Conservation (phyloP, 164 flowering plant genomes). For the Warburgia ugandensis region DNA sequence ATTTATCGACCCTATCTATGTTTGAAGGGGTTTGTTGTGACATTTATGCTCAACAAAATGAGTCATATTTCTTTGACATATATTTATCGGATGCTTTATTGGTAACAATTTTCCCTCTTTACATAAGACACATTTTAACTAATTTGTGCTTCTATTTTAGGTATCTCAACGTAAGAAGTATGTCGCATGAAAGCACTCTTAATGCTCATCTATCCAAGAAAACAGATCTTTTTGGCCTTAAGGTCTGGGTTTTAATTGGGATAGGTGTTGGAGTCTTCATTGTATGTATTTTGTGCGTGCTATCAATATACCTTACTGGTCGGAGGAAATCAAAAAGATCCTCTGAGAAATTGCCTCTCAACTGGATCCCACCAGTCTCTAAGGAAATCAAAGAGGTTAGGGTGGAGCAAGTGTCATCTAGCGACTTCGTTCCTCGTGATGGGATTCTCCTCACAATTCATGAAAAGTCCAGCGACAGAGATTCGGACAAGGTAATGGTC, state of each 20-base stretch:
- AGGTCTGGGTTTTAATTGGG: slow-evolving; percentile 65
- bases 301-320: slow-evolving; percentile 46
- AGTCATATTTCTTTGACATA: not conserved
- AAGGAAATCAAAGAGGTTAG: slow-evolving; percentile 73
- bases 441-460: slow-evolving; percentile 30
- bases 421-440: slow-evolving; percentile 23
- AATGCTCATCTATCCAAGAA: slow-evolving; percentile 42
- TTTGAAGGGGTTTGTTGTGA: too few species aligned
- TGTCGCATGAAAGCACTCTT: slow-evolving; percentile 43
- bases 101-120: not conserved
- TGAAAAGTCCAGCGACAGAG: slow-evolving; percentile 50
- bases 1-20: too few species aligned
- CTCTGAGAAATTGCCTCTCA: slow-evolving; percentile 29
- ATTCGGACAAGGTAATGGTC: slow-evolving; percentile 44
- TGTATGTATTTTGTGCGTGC: slow-evolving; percentile 36
- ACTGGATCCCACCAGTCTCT: slow-evolving; percentile 42
- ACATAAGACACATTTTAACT: not conserved
- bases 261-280: slow-evolving; percentile 45
- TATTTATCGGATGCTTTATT: not conserved
- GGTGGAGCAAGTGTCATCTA: slow-evolving; percentile 48
- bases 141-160: slow-evolving; percentile 10
- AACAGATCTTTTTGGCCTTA: slow-evolving; percentile 42
- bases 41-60: not conserved
- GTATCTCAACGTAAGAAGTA: slow-evolving; percentile 11
- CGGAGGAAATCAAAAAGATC: slow-evolving; percentile 53